These are phyloP conservation scores for Aspergillus unguis DNA, from an alignment of 2,329 filamentous ascomycete genomes.

Conservation along the genomic window DNA sequence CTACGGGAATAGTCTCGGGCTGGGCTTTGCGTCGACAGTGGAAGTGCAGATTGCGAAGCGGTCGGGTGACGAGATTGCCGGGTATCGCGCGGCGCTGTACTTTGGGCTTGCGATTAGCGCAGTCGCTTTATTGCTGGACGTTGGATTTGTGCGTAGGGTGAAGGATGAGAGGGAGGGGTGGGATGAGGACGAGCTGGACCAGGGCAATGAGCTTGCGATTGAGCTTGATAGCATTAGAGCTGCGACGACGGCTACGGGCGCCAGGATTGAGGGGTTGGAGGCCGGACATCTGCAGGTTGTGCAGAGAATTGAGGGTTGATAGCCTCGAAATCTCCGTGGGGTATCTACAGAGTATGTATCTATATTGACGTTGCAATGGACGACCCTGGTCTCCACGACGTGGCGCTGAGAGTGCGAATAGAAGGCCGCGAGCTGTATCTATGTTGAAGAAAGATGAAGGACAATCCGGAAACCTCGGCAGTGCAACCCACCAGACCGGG, in stretches of 20 bases:
- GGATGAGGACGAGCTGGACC: slow-evolving; percentile 8
- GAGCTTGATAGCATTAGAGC: neutral
- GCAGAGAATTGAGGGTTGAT: neutral
- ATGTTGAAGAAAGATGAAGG: neutral
- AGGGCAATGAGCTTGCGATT: neutral
- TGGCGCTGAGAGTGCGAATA: too few relatives aligned
- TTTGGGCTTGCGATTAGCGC: slow-evolving; percentile 31
- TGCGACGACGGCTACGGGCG: slow-evolving; percentile 1
- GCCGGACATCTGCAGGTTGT: neutral
- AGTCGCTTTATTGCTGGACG: slow-evolving; percentile 27
- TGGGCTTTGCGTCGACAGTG: slow-evolving; percentile 46
- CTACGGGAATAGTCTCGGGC: slow-evolving; percentile 43
- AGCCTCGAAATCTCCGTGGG: neutral
- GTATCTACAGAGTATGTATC: neutral
- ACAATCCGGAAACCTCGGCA: neutral
- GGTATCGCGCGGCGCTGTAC: slow-evolving; percentile 32
- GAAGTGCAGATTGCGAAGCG: slow-evolving; percentile 26
- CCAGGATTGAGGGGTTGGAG: neutral
- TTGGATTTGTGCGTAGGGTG: slow-evolving; percentile 30
- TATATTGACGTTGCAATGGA: neutral
- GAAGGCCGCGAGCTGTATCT: neutral
- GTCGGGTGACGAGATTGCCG: slow-evolving; percentile 19
- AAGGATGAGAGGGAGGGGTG: slow-evolving; percentile 36
- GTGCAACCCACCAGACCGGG: neutral
- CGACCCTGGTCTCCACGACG: too few relatives aligned